phyloP scores from a whole-genome alignment of 2,329 filamentous ascomycete species.

The Neurospora crassa region DNA sequence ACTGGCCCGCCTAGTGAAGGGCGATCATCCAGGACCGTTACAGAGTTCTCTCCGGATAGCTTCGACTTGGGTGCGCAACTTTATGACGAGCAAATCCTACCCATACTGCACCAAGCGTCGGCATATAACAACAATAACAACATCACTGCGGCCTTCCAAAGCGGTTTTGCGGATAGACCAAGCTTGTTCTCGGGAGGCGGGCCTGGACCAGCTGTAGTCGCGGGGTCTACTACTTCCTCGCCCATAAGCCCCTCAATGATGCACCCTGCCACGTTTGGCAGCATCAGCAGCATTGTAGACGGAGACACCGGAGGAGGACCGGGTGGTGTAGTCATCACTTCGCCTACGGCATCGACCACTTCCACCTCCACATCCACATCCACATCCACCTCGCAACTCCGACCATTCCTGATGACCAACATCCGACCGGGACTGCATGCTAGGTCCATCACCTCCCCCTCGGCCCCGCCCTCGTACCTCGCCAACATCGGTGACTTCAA shows the following conservation, averaged over 20 bases:
- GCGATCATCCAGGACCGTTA: conserved; percentile 52
- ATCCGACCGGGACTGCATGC: conserved; percentile 61
- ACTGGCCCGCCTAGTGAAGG: conserved; percentile 52
- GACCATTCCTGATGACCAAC: background rate
- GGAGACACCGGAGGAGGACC: background rate
- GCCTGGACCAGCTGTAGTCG: conserved; percentile 36
- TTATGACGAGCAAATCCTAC: conserved; percentile 88
- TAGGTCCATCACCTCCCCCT: conserved; percentile 78
- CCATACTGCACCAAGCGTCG: conserved; percentile 78
- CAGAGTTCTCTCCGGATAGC: conserved; percentile 54
- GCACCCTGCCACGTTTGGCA: conserved; percentile 47
- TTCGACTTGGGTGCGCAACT: conserved; percentile 70
- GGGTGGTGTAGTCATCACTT: background rate
- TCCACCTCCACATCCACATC: background rate
- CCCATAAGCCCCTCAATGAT: conserved; percentile 29
- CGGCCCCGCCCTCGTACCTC: conserved; percentile 45
- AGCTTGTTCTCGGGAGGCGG: conserved; percentile 49
- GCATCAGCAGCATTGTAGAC: conserved; percentile 18
- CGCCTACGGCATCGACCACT: background rate
- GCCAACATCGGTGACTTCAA: conserved; percentile 50
- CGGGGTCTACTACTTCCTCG: background rate
- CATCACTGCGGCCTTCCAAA: conserved; percentile 72
- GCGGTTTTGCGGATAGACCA: conserved; percentile 71
- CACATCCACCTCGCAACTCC: conserved; percentile 19
- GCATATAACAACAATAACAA: conserved; percentile 69